These are phyloP conservation scores for Opeltia flavorubescens DNA, from an alignment of 495 filamentous ascomycete genomes.

Conservation along the genomic window DNA sequence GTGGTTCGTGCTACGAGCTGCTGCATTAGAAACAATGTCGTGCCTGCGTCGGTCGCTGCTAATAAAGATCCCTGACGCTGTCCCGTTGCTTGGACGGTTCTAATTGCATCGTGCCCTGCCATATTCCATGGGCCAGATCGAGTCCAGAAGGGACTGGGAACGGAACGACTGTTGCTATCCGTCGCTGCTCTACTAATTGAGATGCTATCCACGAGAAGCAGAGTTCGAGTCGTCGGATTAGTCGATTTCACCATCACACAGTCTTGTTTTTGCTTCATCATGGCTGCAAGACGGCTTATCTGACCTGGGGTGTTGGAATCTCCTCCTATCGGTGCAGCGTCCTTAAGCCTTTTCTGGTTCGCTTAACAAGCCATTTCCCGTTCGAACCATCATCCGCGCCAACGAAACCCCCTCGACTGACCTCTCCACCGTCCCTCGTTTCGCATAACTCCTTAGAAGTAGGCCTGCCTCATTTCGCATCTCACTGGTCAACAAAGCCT, in stretches of 20 bases:
- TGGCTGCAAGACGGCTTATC: no score
- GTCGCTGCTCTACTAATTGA: no score
- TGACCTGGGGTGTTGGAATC: no score
- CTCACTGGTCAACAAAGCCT: not conserved
- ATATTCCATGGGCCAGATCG: not conserved
- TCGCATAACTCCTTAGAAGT: not conserved
- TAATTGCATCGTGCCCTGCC: not conserved
- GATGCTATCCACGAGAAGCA: no score
- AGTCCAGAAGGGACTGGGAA: not conserved
- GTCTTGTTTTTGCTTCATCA: no score
- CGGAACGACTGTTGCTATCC: not conserved
- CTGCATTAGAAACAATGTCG: not conserved
- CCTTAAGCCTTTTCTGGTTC: no score
- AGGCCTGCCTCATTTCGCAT: not conserved
- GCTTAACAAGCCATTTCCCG: no score
- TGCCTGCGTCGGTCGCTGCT: not conserved
- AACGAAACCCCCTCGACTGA: not conserved
- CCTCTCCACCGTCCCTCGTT: not conserved
- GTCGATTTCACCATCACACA: no score
- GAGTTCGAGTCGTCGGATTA: no score
- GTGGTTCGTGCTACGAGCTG: not conserved
- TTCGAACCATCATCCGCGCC: not conserved
- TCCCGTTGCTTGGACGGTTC: not conserved
- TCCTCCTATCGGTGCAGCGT: no score
- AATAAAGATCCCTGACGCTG: not conserved